A percentile compares a stretch with the other conserved stretches of the same genome.
phyloP scores from a whole-genome alignment of 371 early-diverging fungal genomes.

The Mucor circinelloides region DNA sequence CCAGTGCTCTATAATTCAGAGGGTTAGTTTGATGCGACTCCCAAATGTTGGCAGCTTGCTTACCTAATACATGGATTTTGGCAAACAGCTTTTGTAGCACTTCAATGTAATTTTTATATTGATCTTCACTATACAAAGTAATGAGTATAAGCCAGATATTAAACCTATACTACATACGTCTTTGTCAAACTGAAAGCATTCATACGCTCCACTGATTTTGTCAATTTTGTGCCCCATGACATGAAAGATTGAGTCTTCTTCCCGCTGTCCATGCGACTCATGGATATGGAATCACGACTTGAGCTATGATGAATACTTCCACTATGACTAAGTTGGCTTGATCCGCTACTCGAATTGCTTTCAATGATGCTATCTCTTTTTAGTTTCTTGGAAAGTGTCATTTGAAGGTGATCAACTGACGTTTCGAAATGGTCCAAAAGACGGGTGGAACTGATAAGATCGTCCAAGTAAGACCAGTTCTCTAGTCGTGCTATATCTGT shows the following conservation, averaged over 20 bases:
- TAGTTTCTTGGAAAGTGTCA: constrained; percentile 42
- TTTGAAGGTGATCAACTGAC: constrained; percentile 36
- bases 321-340: not conserved
- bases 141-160: not conserved
- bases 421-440: constrained; percentile 39
- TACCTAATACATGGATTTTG: constrained; percentile 44
- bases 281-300: constrained; percentile 17
- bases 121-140: constrained; percentile 40
- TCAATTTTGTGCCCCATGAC: constrained; percentile 52
- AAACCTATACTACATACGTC: constrained; percentile 23
- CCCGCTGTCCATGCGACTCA: constrained; percentile 7
- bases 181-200: constrained; percentile 55
- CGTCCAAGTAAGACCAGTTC: constrained; percentile 39
- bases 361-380: constrained; percentile 32
- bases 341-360: not conserved
- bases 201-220: constrained; percentile 57
- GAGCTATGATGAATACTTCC: not conserved
- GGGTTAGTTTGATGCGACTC: not conserved
- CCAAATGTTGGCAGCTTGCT: not conserved
- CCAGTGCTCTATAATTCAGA: constrained; percentile 36
- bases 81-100: constrained; percentile 38
- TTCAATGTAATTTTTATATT: constrained; percentile 48
- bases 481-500: constrained; percentile 37
- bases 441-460: constrained; percentile 32
- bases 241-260: constrained; percentile 37